Conservation (phyloP, 345 rosid genomes). For the Lepidium didymum region DNA sequence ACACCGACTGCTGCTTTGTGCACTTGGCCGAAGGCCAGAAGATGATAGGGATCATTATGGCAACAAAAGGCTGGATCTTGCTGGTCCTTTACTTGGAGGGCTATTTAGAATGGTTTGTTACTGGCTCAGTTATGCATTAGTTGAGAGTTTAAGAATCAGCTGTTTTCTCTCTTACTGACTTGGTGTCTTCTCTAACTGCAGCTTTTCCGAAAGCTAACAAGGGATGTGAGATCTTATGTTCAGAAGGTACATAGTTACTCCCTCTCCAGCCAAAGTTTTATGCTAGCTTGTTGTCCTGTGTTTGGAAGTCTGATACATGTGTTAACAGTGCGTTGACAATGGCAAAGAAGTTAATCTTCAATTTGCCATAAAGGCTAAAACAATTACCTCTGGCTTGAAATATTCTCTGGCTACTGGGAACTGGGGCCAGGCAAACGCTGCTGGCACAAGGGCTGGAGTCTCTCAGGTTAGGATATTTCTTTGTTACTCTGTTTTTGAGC, state of each 20-base stretch:
- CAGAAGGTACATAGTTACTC: slow-evolving; percentile 63
- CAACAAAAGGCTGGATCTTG: slow-evolving; percentile 98
- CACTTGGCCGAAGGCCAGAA: slow-evolving; percentile 89
- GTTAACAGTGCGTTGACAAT: slow-evolving; percentile 77
- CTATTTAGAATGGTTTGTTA: slow-evolving; percentile 83
- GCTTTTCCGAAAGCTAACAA: slow-evolving; percentile 91
- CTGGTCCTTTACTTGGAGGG: slow-evolving; percentile 98
- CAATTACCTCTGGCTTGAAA: slow-evolving; percentile 95
- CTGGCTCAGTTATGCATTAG: not conserved
- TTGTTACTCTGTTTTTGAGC: not conserved
- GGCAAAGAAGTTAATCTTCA: slow-evolving; percentile 97
- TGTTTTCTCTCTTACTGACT: not conserved
- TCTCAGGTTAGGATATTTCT: slow-evolving; percentile 60
- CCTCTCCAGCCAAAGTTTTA: not conserved
- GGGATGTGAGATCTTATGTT: slow-evolving; percentile 90
- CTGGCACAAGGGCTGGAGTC: slow-evolving; percentile 99
- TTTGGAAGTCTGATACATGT: slow-evolving; percentile 13
- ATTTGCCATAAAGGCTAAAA: slow-evolving; percentile 95
- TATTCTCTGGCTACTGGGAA: slow-evolving; percentile 98
- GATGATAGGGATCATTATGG: slow-evolving; percentile 99
- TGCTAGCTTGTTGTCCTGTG: slow-evolving; percentile 11
- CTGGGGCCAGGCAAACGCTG: slow-evolving; percentile 99
- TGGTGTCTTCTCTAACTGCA: slow-evolving; percentile 31
- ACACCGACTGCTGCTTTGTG: slow-evolving; percentile 90
- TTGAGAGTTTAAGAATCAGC: not conserved